Base-by-base conservation (phyloP, 192 early-diverging fungal genomes). In the Coemansia sp. region DNA sequence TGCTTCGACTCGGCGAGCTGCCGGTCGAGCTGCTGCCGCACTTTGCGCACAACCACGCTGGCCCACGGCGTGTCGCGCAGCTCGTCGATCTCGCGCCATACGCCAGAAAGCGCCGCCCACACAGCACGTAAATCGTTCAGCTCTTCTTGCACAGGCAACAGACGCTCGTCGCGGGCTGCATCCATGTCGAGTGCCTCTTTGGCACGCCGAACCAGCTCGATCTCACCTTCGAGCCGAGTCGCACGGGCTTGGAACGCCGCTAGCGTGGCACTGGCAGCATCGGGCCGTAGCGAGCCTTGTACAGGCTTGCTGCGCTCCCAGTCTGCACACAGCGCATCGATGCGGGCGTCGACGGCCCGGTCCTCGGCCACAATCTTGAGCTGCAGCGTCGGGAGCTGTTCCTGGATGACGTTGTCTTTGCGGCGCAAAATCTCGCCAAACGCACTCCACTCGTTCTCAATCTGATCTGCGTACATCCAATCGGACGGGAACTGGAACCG, bases 231-330 rank as follows among this genome's bases (percentile, higher is more conserved):
- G 32, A 94, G 74, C 47, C 92, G 85, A 16, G 83, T 86, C 16
- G 96, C 82, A 24, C 93, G 86, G 35, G 85, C 86, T 73, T 95
- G 94, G 78, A 93, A 98, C 35, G 91, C 87, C 32, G 67, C 87
- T 26, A 99, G 86, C 18, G 85, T 86, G 47, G 88, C 91, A 47
- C 87, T 87, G 12, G 98, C 98, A 51, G 75, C 81, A 55, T 93
- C 91, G 26, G 94, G 95, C 49, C 86, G 84, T 73, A 97, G 86
- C 60, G 96, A 89, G 19, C 95, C 98, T 68, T 93, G 90, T 24
- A 98, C 88, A 16, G 97, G 98, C 77, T 98, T 99, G 71, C 66
- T 85, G 65, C 92, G 89, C 61, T 95, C 92, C 98, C 97, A 99
- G 68, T 98, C 97, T 7, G 80, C 80, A 35, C 89, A 78, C 54